Base-by-base conservation (phyloP, 2,329 filamentous ascomycete species). In the Colletotrichum tropicicola region DNA sequence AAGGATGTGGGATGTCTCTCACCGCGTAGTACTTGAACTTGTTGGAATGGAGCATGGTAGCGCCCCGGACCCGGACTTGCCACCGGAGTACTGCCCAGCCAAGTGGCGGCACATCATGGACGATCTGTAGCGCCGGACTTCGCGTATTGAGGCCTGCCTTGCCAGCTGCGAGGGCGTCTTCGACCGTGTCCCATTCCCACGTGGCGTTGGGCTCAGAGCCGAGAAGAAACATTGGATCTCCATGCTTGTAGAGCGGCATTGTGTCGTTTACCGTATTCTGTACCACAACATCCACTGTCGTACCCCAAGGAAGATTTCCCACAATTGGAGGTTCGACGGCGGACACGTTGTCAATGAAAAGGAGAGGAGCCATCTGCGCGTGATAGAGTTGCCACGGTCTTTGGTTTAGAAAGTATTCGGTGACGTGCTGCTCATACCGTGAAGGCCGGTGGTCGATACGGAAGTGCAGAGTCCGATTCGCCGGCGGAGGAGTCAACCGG, bases 181-280 rank as follows among this genome's bases (percentile, higher is more conserved):
- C 82, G 0, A 89, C 84, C 0, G 79, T 82, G 2, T 71, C 72
- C 79, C 83, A 90, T 12, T 77, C 80, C 71, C 86, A 90, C 0
- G 68, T 59, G 0, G 85, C 85, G 0, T 69, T 70, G 2, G 32
- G 30, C 19, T 86, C 87, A 0, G 75, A 62, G 0, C 88, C 88
- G 30, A 90, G 79, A 19, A 83, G 74, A 68, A 81, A 89, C 75
- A 85, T 87, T 70, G 87, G 87, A 68, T 83, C 86, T 37, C 83
- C 83, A 73, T 90, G 88, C 75, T 89, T 89, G 79, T 90, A 88
- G 53, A 90, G 43, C 6, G 59, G 59, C 59, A 61, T 61, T 17
- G 27, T 19, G 2, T 61, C 59, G 35, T 61, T 25, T 5, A 61
- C 35, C 19, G 59, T 35, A 19, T 61, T 61, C 2, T 61, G 59